These are phyloP conservation scores for Lactarius tabidus DNA, from an alignment of 768 basidiomycete species.

Conservation along the genomic window DNA sequence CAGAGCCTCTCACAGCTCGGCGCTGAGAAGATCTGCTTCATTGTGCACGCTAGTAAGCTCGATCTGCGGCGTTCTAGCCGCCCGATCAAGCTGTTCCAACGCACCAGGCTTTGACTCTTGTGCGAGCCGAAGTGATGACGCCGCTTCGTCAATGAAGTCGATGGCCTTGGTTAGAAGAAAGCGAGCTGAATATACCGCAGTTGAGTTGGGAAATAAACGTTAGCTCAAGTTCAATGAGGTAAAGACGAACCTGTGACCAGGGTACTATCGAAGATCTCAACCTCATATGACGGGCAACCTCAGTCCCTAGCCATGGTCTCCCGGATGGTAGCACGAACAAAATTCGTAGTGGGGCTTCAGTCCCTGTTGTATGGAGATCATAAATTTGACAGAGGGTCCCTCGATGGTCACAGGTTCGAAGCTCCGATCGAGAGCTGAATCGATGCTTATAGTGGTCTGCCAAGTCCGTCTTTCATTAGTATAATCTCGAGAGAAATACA, in stretches of 20 bases:
- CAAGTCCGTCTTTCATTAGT: no score
- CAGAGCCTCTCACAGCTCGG: conserved; percentile 64
- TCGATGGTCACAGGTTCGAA: no score
- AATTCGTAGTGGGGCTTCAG: conserved; percentile 79
- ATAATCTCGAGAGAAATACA: no score
- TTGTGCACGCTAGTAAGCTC: conserved; percentile 88
- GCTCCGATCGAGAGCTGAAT: no score
- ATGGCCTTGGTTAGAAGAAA: conserved; percentile 90
- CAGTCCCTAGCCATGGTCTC: background rate
- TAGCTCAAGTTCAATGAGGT: no score
- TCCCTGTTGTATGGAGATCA: conserved; percentile 88
- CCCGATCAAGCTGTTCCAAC: conserved; percentile 75
- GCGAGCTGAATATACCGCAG: conserved; percentile 77
- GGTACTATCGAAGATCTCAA: conserved; percentile 84
- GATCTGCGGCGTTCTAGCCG: conserved; percentile 86
- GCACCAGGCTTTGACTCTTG: conserved; percentile 88
- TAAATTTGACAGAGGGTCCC: no score
- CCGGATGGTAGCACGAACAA: background rate
- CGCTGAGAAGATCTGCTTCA: conserved; percentile 79
- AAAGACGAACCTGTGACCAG: conserved; percentile 77
- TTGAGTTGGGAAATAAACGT: no score
- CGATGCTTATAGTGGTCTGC: no score
- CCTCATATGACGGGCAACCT: conserved; percentile 60
- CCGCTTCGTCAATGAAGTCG: conserved; percentile 91
- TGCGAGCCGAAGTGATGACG: conserved; percentile 78